Conservation (phyloP, 108 stramenopile species). For the Cyclotella distinguenda region DNA sequence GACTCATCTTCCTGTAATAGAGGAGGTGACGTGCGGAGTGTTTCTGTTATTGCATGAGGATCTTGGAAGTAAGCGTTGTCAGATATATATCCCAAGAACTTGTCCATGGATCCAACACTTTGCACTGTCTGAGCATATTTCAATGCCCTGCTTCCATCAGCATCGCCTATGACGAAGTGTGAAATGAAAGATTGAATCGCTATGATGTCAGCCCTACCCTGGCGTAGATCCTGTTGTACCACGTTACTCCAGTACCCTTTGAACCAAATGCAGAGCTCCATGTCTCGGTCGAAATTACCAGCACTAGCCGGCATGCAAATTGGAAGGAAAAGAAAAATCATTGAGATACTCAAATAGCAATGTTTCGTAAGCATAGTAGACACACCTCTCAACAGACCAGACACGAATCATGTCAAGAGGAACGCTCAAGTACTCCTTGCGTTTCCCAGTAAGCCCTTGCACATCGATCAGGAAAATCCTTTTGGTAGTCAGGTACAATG, state of each 20-base stretch:
- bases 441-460: slow-evolving; percentile 54
- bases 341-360: not conserved
- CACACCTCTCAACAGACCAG: slow-evolving; percentile 55
- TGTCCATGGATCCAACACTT: slow-evolving; percentile 30
- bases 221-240: slow-evolving; percentile 53
- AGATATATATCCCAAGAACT: slow-evolving; percentile 33
- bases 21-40: slow-evolving; percentile 51
- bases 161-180: slow-evolving; percentile 54
- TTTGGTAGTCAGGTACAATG: slow-evolving; percentile 51
- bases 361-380: not conserved
- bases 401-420: slow-evolving; percentile 52
- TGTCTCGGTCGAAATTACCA: slow-evolving; percentile 65
- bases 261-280: slow-evolving; percentile 40
- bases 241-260: slow-evolving; percentile 22
- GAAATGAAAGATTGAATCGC: slow-evolving; percentile 61
- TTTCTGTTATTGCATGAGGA: slow-evolving; percentile 37
- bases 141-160: slow-evolving; percentile 27
- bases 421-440: slow-evolving; percentile 55
- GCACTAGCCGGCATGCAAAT: slow-evolving; percentile 20
- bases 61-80: slow-evolving; percentile 55
- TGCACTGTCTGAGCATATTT: slow-evolving; percentile 29
- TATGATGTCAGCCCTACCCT: slow-evolving; percentile 38
- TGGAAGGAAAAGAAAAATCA: not conserved
- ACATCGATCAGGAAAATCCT: slow-evolving; percentile 45
- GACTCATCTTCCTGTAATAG: slow-evolving; percentile 59